Base-by-base conservation (phyloP, 2,329 filamentous ascomycete genomes). In the Verticillium alfalfae region DNA sequence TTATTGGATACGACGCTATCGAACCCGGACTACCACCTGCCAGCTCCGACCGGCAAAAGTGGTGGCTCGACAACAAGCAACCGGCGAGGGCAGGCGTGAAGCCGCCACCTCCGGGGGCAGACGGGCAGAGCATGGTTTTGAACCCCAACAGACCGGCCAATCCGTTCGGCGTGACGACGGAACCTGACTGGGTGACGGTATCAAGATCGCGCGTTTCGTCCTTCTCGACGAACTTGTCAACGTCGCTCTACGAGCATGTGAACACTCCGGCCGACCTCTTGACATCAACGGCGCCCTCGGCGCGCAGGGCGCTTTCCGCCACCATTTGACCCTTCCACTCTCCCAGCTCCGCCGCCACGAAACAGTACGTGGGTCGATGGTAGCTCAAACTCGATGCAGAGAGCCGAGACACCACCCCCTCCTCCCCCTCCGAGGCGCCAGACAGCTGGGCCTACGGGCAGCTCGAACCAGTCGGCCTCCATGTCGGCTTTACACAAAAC, bases 101-200 rank as follows among this genome's bases (percentile, higher is more conserved):
- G 63, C 86, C 91, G 9, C 90, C 92, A 1, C 78, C 73, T 2
- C 38, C 18, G 49, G 73, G 76, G 8, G 71, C 75, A 58, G 78
- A 78, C 58, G 76, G 81, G 3, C 81, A 82, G 45, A 80, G 84
- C 12, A 82, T 87, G 68, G 78, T 87, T 2, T 82, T 91, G 26
- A 97, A 97, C 71, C 86, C 89, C 1, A 83, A 86, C 37, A 85
- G 91, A 57, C 85, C 87, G 13, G 86, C 90, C 1, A 98, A 98
- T 69, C 95, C 95, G 0, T 98, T 96, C 72, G 83, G 82, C 1
- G 79, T 84, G 0, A 88, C 84, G 1, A 82, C 88, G 37, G 91
- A 96, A 72, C 85, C 89, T 10, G 93, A 97, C 69, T 98, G 95
- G 95, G 86, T 96, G 52, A 83, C 82, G 3, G 79, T 89, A 6